Evolutionary conservation across 208 protist genomes (phyloP).

Genomic region (Wallacemonas sp.): DNA sequence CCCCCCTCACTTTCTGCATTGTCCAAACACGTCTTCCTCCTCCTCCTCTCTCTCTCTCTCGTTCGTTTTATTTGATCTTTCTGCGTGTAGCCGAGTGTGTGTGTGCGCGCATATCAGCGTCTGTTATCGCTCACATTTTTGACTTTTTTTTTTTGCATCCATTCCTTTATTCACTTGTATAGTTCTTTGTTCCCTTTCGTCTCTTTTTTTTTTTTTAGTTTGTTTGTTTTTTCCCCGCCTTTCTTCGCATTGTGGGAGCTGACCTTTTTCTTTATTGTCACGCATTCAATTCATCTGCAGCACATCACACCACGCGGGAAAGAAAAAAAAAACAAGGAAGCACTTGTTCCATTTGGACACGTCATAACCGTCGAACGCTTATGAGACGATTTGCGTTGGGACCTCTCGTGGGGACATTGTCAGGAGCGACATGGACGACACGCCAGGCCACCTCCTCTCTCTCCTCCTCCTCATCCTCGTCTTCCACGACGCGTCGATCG

Average conservation of each 20-base stretch:
- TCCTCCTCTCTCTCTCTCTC: background rate
- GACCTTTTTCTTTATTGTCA: background rate
- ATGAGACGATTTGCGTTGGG: too few relatives aligned
- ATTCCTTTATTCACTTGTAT: too few relatives aligned
- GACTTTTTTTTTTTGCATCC: too few relatives aligned
- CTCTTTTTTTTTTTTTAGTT: conserved; percentile 16
- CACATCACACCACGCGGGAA: background rate
- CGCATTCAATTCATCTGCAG: too few relatives aligned
- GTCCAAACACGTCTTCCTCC: background rate
- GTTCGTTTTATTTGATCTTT: background rate
- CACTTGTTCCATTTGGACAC: too few relatives aligned
- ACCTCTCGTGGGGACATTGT: too few relatives aligned
- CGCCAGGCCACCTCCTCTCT: background rate
- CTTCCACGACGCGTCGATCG: background rate
- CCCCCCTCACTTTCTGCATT: too few relatives aligned
- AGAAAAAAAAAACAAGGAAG: background rate
- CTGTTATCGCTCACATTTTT: too few relatives aligned
- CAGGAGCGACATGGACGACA: background rate
- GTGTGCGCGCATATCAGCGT: too few relatives aligned
- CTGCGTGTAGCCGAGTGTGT: too few relatives aligned
- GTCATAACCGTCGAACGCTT: too few relatives aligned
- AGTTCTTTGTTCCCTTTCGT: background rate
- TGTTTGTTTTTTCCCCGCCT: background rate
- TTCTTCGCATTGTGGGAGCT: background rate
- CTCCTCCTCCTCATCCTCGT: conserved; percentile 8